phyloP scores from a whole-genome alignment of 2,329 filamentous ascomycete species.

The Monosporascus sp. region DNA sequence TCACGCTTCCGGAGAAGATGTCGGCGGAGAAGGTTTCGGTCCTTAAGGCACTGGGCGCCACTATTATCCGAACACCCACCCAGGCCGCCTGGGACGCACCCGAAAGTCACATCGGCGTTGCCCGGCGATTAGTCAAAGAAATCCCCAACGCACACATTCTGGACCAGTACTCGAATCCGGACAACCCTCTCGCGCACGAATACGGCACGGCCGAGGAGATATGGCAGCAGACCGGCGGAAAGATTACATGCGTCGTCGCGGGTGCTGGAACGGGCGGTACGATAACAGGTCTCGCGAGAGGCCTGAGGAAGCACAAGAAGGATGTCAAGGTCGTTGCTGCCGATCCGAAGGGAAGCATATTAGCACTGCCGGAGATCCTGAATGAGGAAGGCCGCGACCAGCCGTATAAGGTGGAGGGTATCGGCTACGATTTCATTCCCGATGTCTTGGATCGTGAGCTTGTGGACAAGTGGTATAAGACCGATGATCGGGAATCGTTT shows the following conservation, averaged over 20 bases:
- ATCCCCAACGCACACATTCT: constrained; percentile 95
- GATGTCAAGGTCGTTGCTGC: constrained; percentile 86
- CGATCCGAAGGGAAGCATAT: constrained; percentile 86
- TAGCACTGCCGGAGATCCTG: constrained; percentile 73
- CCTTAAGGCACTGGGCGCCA: constrained; percentile 85
- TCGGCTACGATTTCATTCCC: constrained; percentile 97
- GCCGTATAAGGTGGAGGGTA: constrained; percentile 96
- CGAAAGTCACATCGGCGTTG: constrained; percentile 96
- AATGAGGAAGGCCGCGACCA: constrained; percentile 79
- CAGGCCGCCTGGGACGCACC: constrained; percentile 92
- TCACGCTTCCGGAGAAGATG: constrained; percentile 99
- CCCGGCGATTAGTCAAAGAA: constrained; percentile 84
- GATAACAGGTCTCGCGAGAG: constrained; percentile 81
- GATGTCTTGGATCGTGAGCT: constrained; percentile 77
- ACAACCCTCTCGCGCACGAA: constrained; percentile 94
- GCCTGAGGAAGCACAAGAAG: constrained; percentile 80
- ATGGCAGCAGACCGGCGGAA: constrained; percentile 82
- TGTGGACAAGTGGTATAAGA: constrained; percentile 98
- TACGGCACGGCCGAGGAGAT: constrained; percentile 93
- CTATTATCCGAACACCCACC: constrained; percentile 95
- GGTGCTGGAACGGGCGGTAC: constrained; percentile 95
- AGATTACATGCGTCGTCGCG: constrained; percentile 77
- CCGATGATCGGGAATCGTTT: constrained; percentile 87
- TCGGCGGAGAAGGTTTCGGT: constrained; percentile 97
- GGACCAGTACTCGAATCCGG: constrained; percentile 87